Evolutionary conservation across 2,329 filamentous ascomycete species (phyloP), one percentile per base, ranked within the genome.

Genomic region (Paradendryphiella salina): DNA sequence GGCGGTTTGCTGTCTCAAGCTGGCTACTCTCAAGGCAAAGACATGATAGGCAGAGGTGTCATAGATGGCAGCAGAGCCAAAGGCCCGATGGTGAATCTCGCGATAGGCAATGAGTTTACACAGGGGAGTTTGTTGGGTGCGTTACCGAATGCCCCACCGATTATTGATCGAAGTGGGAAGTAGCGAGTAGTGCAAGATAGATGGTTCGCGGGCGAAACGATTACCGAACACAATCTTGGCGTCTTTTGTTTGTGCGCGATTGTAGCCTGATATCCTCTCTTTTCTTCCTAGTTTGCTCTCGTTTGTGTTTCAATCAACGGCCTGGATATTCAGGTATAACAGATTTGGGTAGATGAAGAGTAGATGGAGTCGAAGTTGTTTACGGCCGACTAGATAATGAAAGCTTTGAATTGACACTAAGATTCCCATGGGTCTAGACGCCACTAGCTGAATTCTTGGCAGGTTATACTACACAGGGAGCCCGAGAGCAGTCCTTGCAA

Each of bases 81-180:
- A 42, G 75, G 75, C 2, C 77, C 77, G 0, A 71, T 80, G 72
- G 52, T 80, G 7, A 73, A 79, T 55, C 57, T 77, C 15, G 67
- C 67, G 17, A 74, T 74, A 23, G 67, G 72, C 41, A 71, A 71
- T 32, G 62, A 70, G 54, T 81, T 80, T 57, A 75, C 72, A 8
- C 64, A 73, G 28, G 78, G 74, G 18, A 82, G 79, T 59, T 70
- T 82, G 45, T 73, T 81, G 11, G 76, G 79, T 40, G 70, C 72
- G 48, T 71, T 76, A 14, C 64, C 66, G n/a, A 61, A 65, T 23
- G 46, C 65, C n/a, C 66, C 59, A 38, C 72, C 70, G 10, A 59
- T 74, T 10, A 71, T 77, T 45, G 75, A 76, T 58, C 62, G 74
- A 15, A 66, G 64, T 50, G 69, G 60, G 44, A 63, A 54, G 56